Percentiles rank a stretch among this genome's conserved stretches.
Conservation (phyloP, 2,329 filamentous ascomycete species). For the Hypoxylon sp. region DNA sequence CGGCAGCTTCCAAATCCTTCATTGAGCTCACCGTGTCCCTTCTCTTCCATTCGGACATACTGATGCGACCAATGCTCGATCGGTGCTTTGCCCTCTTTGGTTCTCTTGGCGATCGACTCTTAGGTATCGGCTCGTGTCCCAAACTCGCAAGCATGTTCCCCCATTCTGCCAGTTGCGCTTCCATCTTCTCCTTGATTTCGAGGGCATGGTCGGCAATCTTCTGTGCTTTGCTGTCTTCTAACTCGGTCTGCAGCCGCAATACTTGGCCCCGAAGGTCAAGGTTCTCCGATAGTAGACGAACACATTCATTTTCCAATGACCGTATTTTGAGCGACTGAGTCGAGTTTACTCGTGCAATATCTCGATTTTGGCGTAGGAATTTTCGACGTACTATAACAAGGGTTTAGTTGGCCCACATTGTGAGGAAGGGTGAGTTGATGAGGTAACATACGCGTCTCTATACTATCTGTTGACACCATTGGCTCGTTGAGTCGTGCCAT, state of each 20-base stretch:
- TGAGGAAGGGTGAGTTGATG: not conserved
- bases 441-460: slow-evolving; percentile 76
- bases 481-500: slow-evolving; percentile 89
- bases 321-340: slow-evolving; percentile 83
- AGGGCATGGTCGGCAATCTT: slow-evolving; percentile 76
- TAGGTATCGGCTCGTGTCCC: slow-evolving; percentile 69
- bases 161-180: slow-evolving; percentile 80
- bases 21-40: slow-evolving; percentile 63
- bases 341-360: slow-evolving; percentile 85
- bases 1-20: slow-evolving; percentile 64
- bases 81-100: slow-evolving; percentile 60
- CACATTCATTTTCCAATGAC: slow-evolving; percentile 80
- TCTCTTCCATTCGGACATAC: slow-evolving; percentile 69
- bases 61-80: slow-evolving; percentile 60
- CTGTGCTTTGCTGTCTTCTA: slow-evolving; percentile 72
- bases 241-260: slow-evolving; percentile 76
- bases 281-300: slow-evolving; percentile 83
- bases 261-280: slow-evolving; percentile 79
- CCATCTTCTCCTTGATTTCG: slow-evolving; percentile 78
- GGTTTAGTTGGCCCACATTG: slow-evolving; percentile 21
- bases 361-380: slow-evolving; percentile 86
- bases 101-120: slow-evolving; percentile 61
- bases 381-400: slow-evolving; percentile 76
- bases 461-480: slow-evolving; percentile 75
- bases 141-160: slow-evolving; percentile 76